Base-by-base conservation (phyloP, 2,329 filamentous ascomycete genomes). In the Penicillium sp. region DNA sequence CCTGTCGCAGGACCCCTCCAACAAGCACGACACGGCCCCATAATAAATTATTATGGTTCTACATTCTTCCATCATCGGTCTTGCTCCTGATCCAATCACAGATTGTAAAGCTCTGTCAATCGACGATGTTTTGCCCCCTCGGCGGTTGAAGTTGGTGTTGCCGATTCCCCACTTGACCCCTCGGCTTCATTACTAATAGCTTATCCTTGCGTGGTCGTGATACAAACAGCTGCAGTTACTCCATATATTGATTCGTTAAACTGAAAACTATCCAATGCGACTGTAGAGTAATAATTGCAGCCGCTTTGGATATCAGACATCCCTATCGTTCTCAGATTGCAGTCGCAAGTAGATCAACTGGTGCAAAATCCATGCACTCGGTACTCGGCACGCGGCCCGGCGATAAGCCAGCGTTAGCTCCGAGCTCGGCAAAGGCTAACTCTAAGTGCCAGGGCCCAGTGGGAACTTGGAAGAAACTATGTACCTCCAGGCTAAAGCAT, bases 331-430 rank as follows among this genome's bases (percentile, higher is more conserved):
- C 42, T 41, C 7, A 25, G 4, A 25, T 5, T 25, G 25, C n/a
- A 7, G 10, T 37, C 20, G 10, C 12, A 17, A 14, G 25, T 37
- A 7, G 31, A 50, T 38, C 28, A 17, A 22, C 1, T 49, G 31
- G 10, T 5, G 22, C 25, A 12, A 31, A 39, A 10, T 6, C 14
- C 11, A 2, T 14, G 1, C 6, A 35, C 48, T 62, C 61, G 61
- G 63, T 59, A 62, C 50, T 65, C 63, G 63, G 62, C 63, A 62
- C 59, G 51, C 35, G 25, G 39, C 20, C 45, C 63, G 63, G 63
- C 39, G 55, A 59, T 66, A 66, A 59, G 45, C 20, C 48, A 11
- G 20, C 7, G 15, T 54, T 60, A 63, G 54, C 61, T 53, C 63
- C 61, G 59, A 54, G 14, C 20, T 22, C 54, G 59, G 56, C 56